Evolutionary conservation across 257 asterid genomes (phyloP), one percentile per base, ranked within the genome.

Genomic region (Fraxinus americana): DNA sequence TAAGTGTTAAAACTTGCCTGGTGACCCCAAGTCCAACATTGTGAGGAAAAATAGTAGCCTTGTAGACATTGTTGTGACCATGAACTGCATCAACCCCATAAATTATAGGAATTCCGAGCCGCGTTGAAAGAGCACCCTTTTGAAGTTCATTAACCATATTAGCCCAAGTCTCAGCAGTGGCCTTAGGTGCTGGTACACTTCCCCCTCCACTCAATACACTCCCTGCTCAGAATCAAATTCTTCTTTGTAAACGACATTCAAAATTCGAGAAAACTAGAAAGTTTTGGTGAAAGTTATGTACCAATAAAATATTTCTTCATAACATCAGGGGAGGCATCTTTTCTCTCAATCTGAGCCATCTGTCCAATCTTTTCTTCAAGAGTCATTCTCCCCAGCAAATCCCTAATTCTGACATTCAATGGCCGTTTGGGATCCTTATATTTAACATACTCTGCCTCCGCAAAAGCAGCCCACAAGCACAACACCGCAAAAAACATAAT

Each of bases 21-120:
- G 93, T 86, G 63, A 78, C 88, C 0, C 94, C 94, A 39, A 90
- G 90, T 14, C 91, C 94, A 67, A 90, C 76, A 77, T 88, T 90
- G 76, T 90, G 94, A 2, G 94, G 94, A 23, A 90, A 90, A 59
- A 89, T 73, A 3, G 94, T 89, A 35, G 94, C 94, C 27, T 80
- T 80, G 52, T 43, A 43, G 52, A 43, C 52, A 12, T 43, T 43
- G 52, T 43, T 43, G 52, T 43, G 52, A 43, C 52, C 52, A 43
- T 43, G 52, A 43, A 43, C 52, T 43, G 52, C 52, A 43, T 43
- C 52, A 43, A 43, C 76, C 0, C 91, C 90, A 69, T 85, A 88
- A 19, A 88, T 43, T 77, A 86, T 76, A 3, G 94, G 94, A 21
- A 90, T 90, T 0, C 88, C 92, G 27, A 90, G 94, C 0, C 87